Base-by-base conservation (phyloP, 208 protist genomes). In the Acanthamoeba sp. region DNA sequence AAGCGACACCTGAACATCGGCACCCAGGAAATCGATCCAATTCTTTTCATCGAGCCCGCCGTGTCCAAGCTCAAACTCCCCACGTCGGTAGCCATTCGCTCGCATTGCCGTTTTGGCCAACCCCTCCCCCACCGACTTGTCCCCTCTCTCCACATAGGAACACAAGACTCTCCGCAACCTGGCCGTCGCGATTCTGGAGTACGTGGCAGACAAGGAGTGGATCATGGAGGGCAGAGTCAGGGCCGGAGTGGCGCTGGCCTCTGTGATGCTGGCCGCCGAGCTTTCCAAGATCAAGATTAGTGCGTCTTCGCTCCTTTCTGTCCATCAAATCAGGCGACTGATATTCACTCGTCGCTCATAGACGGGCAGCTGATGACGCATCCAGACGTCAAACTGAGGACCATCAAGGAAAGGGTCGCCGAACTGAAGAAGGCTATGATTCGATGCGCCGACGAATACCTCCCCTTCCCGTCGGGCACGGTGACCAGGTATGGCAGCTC, bases 301-400 rank as follows among this genome's bases (percentile, higher is more conserved):
- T 62, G 34, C 45, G 36, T 38, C 14, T 7, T 20, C 66, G 9
- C 36, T 20, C 16, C 22, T 36, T 0, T 18, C 9, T n/a, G 9
- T 62, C 18, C 16, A 32, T 24, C 22, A 62, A 12, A 62, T 62
- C 22, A 27, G 16, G 16, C 22, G 22, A 62, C n/a, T n/a, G n/a
- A n/a, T n/a, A n/a, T n/a, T n/a, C n/a, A n/a, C 29, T 27, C 62
- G 62, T 0, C 62, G 10, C n/a, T 69, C 22, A 1, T n/a, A 42
- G 66, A 4, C 34, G 12, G 9, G 66, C 66, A 38, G 29, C 18
- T 40, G 66, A 24, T 76, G 16, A 0, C 40, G 29, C 66, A 18
- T 2, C 82, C 82, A 20, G 82, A 89, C 62, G 45, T 89, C 82
- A 89, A 89, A 59, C 9, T 42, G 42, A 50, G 55, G 12, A 89